These are phyloP conservation scores for Lobosporangium transversale DNA, from an alignment of 192 early-diverging fungal genomes.

Conservation along the genomic window DNA sequence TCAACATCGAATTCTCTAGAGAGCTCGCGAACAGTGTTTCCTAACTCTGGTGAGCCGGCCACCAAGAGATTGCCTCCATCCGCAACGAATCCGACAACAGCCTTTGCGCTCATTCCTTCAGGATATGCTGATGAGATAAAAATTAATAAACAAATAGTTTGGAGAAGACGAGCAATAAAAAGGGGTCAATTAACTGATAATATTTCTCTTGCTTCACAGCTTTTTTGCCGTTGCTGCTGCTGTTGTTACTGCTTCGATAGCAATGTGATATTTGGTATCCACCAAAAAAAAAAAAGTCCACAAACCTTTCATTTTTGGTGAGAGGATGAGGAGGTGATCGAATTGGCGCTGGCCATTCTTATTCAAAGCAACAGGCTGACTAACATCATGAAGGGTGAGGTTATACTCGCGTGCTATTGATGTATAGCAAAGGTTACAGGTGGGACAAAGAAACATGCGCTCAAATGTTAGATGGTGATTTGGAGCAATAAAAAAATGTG, in stretches of 20 bases:
- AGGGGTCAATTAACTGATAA: background rate
- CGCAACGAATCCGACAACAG: slow-evolving; percentile 87
- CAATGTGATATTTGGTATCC: too few species aligned
- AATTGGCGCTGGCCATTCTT: slow-evolving; percentile 70
- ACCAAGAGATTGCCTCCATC: slow-evolving; percentile 91
- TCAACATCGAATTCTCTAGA: slow-evolving; percentile 91
- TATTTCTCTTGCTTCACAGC: background rate
- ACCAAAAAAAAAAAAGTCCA: too few species aligned
- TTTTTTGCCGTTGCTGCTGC: too few species aligned
- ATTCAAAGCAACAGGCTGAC: slow-evolving; percentile 65
- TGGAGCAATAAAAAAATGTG: background rate
- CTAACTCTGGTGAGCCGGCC: slow-evolving; percentile 70
- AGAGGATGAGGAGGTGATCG: slow-evolving; percentile 86
- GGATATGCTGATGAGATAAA: too few species aligned
- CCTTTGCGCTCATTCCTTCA: slow-evolving; percentile 57
- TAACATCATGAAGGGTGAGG: slow-evolving; percentile 64
- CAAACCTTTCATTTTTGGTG: slow-evolving; percentile 75
- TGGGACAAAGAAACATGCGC: slow-evolving; percentile 8
- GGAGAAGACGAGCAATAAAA: background rate
- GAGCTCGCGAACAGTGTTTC: slow-evolving; percentile 80
- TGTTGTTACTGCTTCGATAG: too few species aligned
- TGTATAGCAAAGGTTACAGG: background rate
- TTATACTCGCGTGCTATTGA: slow-evolving; percentile 68
- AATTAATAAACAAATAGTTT: too few species aligned
- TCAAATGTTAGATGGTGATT: slow-evolving; percentile 6